Evolutionary conservation across 2,329 filamentous ascomycete species (phyloP).

Genomic region (Botrytis pseudocinerea): DNA sequence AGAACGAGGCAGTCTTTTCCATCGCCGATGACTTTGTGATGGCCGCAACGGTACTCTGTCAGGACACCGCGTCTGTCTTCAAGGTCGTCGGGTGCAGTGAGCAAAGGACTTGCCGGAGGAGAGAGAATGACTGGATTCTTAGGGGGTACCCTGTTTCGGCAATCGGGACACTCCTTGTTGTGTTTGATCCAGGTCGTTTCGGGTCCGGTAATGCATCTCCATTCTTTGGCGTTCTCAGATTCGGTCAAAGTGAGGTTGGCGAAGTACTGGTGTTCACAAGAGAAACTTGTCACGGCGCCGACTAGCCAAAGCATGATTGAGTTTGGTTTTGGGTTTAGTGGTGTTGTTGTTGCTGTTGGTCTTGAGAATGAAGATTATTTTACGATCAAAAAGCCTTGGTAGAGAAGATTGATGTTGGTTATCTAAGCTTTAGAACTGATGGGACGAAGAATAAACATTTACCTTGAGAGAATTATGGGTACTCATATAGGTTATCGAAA

Average conservation of each 20-base stretch:
- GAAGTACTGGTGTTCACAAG: not conserved
- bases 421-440: not conserved
- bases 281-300: not conserved
- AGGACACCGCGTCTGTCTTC: not conserved
- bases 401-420: not conserved
- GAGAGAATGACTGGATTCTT: not conserved
- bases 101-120: not conserved
- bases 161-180: not conserved
- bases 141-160: not conserved
- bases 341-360: not conserved
- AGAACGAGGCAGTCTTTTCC: not conserved
- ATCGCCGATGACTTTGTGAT: not conserved
- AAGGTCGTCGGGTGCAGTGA: not conserved
- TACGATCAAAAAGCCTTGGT: not conserved
- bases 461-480: rapidly evolving
- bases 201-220: not conserved
- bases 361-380: not conserved
- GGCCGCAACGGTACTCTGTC: not conserved
- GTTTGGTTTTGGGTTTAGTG: too few relatives aligned
- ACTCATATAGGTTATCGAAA: not conserved
- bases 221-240: not conserved
- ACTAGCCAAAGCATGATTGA: not conserved
- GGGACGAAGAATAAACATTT: not conserved
- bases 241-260: not conserved
- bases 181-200: not conserved